These are phyloP conservation scores for Coemansia sp. DNA, from an alignment of 192 early-diverging fungal genomes.

Conservation along the genomic window DNA sequence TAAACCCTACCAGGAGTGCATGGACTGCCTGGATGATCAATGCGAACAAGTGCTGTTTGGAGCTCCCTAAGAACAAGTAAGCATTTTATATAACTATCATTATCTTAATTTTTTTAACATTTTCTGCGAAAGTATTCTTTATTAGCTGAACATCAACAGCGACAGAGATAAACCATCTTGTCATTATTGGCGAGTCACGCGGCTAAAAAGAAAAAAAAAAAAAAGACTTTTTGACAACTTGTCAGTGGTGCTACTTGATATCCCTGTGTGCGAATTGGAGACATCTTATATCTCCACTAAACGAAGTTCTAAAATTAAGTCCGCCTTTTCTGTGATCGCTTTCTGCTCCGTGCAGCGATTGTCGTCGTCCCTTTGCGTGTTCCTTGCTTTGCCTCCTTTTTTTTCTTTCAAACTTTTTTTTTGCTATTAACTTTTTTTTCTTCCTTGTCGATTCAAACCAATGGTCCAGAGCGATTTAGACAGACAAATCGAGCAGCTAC, in stretches of 20 bases:
- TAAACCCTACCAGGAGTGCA: conserved; percentile 58
- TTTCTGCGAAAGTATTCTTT: neutral
- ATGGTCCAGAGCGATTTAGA: conserved; percentile 58
- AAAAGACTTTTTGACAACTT: no score
- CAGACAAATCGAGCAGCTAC: conserved; percentile 86
- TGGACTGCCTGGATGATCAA: conserved; percentile 57
- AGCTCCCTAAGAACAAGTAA: neutral
- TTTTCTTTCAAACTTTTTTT: conserved; percentile 1
- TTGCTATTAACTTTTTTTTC: conserved; percentile 16
- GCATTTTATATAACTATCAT: neutral
- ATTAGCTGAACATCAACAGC: no score
- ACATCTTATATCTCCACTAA: no score
- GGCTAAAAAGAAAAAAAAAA: no score
- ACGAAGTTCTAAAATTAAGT: no score
- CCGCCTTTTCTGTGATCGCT: neutral
- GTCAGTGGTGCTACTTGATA: no score
- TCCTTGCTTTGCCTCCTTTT: neutral
- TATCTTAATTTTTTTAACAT: neutral
- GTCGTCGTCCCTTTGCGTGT: neutral
- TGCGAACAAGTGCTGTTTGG: conserved; percentile 52
- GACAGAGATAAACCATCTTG: no score
- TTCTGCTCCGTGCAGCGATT: neutral
- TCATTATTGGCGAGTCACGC: no score
- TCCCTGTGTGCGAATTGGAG: no score
- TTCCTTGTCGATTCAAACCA: neutral